A percentile compares a stretch with the other conserved stretches of the same genome.
These are phyloP conservation scores for Euphorbia lathyris DNA, from an alignment of 345 rosid genomes.

Conservation along the genomic window DNA sequence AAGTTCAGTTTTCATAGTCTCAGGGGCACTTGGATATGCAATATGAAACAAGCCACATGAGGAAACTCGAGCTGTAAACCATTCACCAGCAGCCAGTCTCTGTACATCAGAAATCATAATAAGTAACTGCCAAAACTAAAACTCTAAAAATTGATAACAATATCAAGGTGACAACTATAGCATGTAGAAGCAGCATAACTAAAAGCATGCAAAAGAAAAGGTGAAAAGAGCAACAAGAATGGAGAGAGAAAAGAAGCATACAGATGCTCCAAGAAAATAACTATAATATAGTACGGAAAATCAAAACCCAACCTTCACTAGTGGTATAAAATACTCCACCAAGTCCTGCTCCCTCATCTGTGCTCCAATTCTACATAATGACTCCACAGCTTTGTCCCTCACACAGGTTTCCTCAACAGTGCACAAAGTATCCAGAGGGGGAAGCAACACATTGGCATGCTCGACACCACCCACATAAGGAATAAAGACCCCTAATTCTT, in stretches of 20 bases:
- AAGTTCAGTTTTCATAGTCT: constrained; percentile 62
- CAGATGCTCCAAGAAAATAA: background rate
- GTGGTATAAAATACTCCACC: constrained; percentile 72
- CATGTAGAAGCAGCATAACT: background rate
- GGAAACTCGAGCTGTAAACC: constrained; percentile 96
- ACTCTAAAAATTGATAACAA: background rate
- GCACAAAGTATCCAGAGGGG: constrained; percentile 83
- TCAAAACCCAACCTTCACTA: constrained; percentile 60
- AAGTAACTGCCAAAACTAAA: background rate
- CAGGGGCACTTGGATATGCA: constrained; percentile 88
- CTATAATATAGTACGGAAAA: background rate
- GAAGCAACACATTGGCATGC: constrained; percentile 66
- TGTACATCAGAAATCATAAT: constrained; percentile 21
- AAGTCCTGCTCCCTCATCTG: constrained; percentile 86
- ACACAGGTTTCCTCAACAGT: constrained; percentile 93
- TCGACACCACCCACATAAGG: constrained; percentile 92
- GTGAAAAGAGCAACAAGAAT: background rate
- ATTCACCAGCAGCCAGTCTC: constrained; percentile 96
- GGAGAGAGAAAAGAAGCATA: background rate
- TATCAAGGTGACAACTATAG: background rate
- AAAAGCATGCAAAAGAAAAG: background rate
- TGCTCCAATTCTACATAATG: constrained; percentile 80
- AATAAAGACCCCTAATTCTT: constrained; percentile 82
- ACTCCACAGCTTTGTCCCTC: constrained; percentile 82
- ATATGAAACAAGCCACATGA: constrained; percentile 89